Conservation (phyloP, 1,284 basidiomycete species). For the Tremellales sp. region DNA sequence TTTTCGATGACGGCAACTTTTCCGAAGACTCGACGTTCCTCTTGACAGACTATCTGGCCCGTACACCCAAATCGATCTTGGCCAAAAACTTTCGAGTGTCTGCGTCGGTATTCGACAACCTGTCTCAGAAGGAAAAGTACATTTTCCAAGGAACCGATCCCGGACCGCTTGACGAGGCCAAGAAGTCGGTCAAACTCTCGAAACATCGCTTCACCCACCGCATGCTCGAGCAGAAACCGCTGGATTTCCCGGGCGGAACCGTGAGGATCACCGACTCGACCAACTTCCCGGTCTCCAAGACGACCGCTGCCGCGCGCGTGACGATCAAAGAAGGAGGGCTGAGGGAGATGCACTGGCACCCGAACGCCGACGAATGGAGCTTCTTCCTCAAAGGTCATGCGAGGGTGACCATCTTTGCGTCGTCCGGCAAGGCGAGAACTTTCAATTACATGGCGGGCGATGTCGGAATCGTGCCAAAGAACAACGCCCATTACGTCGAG, state of each 20-base stretch:
- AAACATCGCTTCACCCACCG: constrained; percentile 16
- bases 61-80: constrained; percentile 61
- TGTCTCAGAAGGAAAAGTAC: constrained; percentile 54
- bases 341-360: constrained; percentile 64
- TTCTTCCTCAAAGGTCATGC: constrained; percentile 53
- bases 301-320: constrained; percentile 64
- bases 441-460: constrained; percentile 66
- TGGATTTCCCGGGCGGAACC: constrained; percentile 54
- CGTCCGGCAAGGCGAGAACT: constrained; percentile 60
- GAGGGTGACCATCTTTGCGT: constrained; percentile 63
- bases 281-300: constrained; percentile 57
- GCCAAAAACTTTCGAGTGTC: constrained; percentile 65
- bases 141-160: constrained; percentile 57
- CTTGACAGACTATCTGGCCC: constrained; percentile 53
- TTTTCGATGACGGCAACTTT: constrained; percentile 60
- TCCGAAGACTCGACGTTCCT: constrained; percentile 66
- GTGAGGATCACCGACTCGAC: constrained; percentile 62
- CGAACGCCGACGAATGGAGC: constrained; percentile 53
- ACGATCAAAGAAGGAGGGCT: constrained; percentile 65
- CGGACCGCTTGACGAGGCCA: constrained; percentile 8
- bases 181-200: constrained; percentile 8
- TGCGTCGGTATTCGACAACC: constrained; percentile 53
- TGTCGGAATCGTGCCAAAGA: constrained; percentile 55
- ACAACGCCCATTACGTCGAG: constrained; percentile 63
- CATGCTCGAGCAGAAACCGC: constrained; percentile 49